Percentiles rank a stretch among this genome's conserved stretches.
These are phyloP conservation scores for Tremellales sp. DNA, from an alignment of 1,284 basidiomycete species.

Conservation along the genomic window DNA sequence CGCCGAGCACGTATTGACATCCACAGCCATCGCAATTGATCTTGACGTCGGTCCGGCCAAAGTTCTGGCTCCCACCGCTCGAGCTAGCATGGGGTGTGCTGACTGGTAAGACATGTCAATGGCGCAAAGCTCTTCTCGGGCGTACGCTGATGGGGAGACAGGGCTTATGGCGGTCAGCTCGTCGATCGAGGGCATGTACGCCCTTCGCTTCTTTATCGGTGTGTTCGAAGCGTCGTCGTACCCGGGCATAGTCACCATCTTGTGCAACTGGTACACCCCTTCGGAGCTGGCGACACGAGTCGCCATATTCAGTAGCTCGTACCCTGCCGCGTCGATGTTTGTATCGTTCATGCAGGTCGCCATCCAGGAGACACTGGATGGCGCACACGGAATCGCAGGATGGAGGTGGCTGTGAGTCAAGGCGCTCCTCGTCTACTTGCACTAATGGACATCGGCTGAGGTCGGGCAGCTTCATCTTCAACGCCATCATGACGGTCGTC, in stretches of 20 bases:
- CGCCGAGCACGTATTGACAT: not conserved
- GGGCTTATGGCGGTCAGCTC: slow-evolving; percentile 21
- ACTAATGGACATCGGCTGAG: not conserved
- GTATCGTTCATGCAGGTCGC: slow-evolving; percentile 25
- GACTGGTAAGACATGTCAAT: slow-evolving; percentile 11
- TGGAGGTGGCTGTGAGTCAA: slow-evolving; percentile 24
- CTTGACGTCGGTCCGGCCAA: slow-evolving; percentile 14
- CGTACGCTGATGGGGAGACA: not conserved
- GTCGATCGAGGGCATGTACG: slow-evolving; percentile 24
- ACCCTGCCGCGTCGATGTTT: slow-evolving; percentile 31
- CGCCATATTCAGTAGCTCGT: slow-evolving; percentile 28
- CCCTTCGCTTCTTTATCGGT: slow-evolving; percentile 36
- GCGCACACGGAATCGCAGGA: slow-evolving; percentile 11
- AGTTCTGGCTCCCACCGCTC: slow-evolving; percentile 14
- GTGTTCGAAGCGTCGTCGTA: slow-evolving; percentile 30
- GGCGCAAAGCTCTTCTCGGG: slow-evolving; percentile 3
- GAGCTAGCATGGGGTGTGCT: slow-evolving; percentile 8
- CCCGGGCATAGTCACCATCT: slow-evolving; percentile 17
- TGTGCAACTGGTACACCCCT: slow-evolving; percentile 26
- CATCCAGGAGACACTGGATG: slow-evolving; percentile 15
- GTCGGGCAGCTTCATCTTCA: slow-evolving; percentile 22
- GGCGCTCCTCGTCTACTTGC: too few relatives aligned
- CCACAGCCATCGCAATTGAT: slow-evolving; percentile 18
- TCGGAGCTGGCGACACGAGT: slow-evolving; percentile 24
- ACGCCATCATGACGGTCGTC: slow-evolving; percentile 30